Evolutionary conservation across 306 rosid genomes (phyloP), one percentile per base, ranked within the genome.

Genomic region (Vicia faba): DNA sequence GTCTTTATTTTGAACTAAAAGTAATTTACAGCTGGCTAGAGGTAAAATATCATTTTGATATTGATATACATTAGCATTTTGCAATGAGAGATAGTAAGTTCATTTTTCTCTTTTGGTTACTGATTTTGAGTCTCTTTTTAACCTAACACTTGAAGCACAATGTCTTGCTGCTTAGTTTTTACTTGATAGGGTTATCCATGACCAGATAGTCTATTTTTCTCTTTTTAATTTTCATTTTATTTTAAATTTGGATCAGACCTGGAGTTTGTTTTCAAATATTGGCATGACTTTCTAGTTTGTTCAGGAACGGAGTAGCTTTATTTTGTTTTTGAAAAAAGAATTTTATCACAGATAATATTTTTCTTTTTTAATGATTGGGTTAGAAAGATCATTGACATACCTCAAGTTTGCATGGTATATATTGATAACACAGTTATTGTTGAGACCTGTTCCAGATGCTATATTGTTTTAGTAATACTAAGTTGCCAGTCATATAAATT

Each of bases 1-100:
- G 20, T 60, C 66, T 39, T 66, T 54, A 57, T 66, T 79, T 74
- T 20, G 35, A 69, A 60, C 48, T 26, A 25, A 49, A 38, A 18
- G 80, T 25, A 54, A 18, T 77, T 69, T 73, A 64, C 70, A 19
- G 53, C 44, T 65, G 59, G 54, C 73, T 80, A 50, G 71, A 35
- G 77, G 62, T 69, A 58, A 57, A 58, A 57, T 77, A 68, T 57
- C 58, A 50, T 49, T 73, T 81, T 58, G 25, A 38, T 65, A 73
- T 77, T 59, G 35, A 53, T 53, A 58, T 57, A 38, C 64, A 41
- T 58, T 50, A 36, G 31, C 67, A 49, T 46, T 64, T 63, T 44
- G 25, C 53, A 33, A 33, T 49, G 23, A 41, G 69, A 57, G 44
- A 33, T 39, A 23, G 43, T 49, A 41, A 55, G 51, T 57, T 62